Evolutionary conservation across 2,329 filamentous ascomycete genomes (phyloP).

Genomic region (Fusarium nurragi): DNA sequence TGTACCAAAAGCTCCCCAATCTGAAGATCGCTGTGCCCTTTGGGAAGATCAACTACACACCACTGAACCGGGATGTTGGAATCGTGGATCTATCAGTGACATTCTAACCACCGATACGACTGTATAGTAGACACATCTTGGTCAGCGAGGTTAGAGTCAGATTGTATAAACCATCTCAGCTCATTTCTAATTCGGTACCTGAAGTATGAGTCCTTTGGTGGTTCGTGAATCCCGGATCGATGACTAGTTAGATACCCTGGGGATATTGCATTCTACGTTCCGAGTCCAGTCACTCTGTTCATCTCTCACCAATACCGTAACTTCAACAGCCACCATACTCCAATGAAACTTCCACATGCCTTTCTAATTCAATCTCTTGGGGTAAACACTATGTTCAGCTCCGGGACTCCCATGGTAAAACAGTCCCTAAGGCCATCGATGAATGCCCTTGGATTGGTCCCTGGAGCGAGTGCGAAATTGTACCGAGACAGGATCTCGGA

Average conservation of each 20-base stretch:
- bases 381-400: constrained; percentile 4
- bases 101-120: not conserved
- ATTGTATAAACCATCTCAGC: not conserved
- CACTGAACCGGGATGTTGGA: constrained; percentile 17
- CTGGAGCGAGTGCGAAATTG: constrained; percentile 1
- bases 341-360: not conserved
- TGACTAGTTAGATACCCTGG: too few relatives aligned
- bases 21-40: constrained; percentile 15
- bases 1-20: constrained; percentile 12
- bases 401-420: constrained; percentile 19
- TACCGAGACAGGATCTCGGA: constrained; percentile 20
- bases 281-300: too few relatives aligned
- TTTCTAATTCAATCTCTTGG: not conserved
- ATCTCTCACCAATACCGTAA: too few relatives aligned
- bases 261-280: too few relatives aligned
- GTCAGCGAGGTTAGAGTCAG: too few relatives aligned
- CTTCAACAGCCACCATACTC: not conserved
- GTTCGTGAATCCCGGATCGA: too few relatives aligned
- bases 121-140: not conserved
- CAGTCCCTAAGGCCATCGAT: constrained; percentile 15
- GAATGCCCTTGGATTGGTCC: not conserved
- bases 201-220: too few relatives aligned
- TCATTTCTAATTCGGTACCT: not conserved
- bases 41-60: constrained; percentile 22
- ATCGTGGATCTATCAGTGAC: constrained; percentile 15